A percentile compares a stretch with the other conserved stretches of the same genome.
phyloP scores from a whole-genome alignment of 1,284 basidiomycete species.

The Leccinum pallidistipes region DNA sequence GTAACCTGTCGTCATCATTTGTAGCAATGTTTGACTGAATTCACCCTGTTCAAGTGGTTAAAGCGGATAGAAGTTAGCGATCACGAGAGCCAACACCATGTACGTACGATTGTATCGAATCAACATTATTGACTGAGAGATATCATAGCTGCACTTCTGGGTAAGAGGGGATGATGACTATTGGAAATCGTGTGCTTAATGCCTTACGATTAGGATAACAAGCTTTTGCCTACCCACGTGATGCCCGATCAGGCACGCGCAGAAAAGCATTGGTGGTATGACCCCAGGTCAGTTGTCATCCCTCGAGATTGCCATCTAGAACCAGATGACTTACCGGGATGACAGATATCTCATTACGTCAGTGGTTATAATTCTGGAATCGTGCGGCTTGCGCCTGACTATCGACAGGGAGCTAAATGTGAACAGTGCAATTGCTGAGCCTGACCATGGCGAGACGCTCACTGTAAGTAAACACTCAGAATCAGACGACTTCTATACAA shows the following conservation, averaged over 20 bases:
- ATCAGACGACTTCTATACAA: constrained; percentile 34
- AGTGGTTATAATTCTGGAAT: constrained; percentile 10
- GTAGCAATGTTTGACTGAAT: background rate
- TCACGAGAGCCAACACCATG: constrained; percentile 55
- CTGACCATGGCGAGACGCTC: constrained; percentile 56
- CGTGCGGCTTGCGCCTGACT: constrained; percentile 6
- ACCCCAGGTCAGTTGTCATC: constrained; percentile 44
- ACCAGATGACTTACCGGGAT: constrained; percentile 4
- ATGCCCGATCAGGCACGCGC: constrained; percentile 56
- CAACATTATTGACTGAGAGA: background rate
- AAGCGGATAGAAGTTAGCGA: constrained; percentile 56
- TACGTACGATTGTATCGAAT: constrained; percentile 26
- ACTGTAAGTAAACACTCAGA: constrained; percentile 12
- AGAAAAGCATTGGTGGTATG: constrained; percentile 64
- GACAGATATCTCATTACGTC: constrained; percentile 46
- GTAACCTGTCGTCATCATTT: background rate
- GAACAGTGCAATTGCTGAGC: constrained; percentile 60
- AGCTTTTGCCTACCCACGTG: constrained; percentile 58
- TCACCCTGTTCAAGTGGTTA: constrained; percentile 50
- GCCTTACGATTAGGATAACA: constrained; percentile 50
- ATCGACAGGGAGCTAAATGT: constrained; percentile 55
- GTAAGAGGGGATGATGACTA: constrained; percentile 15
- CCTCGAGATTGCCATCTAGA: background rate
- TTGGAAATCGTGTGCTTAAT: constrained; percentile 2
- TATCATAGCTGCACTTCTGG: constrained; percentile 35